Percentiles rank a stretch among this genome's conserved stretches.
Conservation (phyloP, 306 rosid species). For the Crotalaria pallida region DNA sequence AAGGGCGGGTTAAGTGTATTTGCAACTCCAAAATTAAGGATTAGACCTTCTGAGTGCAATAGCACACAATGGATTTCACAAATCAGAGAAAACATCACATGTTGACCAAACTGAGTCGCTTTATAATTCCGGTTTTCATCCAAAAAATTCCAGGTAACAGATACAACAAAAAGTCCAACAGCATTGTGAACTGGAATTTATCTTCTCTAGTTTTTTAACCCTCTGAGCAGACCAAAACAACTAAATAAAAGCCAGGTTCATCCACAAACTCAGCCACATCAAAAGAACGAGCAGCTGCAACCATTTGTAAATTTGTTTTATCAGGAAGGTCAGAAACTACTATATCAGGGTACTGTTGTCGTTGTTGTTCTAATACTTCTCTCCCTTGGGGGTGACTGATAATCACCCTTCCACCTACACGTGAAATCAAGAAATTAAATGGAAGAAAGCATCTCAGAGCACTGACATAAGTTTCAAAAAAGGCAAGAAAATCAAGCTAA, state of each 20-base stretch:
- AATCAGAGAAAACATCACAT: neutral
- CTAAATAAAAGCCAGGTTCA: conserved; percentile 60
- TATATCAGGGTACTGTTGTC: conserved; percentile 47
- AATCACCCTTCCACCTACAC: conserved; percentile 70
- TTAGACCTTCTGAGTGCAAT: neutral
- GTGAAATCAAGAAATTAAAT: conserved; percentile 11
- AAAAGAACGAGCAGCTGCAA: conserved; percentile 57
- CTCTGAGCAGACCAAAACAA: conserved; percentile 49
- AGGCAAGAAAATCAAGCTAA: neutral
- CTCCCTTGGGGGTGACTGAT: conserved; percentile 88
- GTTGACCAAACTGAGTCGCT: neutral
- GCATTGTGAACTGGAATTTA: neutral
- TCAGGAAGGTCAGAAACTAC: conserved; percentile 72
- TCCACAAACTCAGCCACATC: conserved; percentile 59
- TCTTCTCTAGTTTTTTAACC: conserved; percentile 20
- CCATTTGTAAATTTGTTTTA: conserved; percentile 44
- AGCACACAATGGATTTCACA: neutral
- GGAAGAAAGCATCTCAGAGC: neutral
- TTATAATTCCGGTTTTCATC: neutral
- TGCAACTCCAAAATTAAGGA: neutral
- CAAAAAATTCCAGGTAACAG: conserved; percentile 7
- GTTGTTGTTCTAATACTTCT: conserved; percentile 51
- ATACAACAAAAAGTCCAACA: neutral
- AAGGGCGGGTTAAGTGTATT: neutral
- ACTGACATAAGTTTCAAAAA: neutral